Evolutionary conservation across 768 basidiomycete species (phyloP).

Genomic region (Lyophyllum atratum): DNA sequence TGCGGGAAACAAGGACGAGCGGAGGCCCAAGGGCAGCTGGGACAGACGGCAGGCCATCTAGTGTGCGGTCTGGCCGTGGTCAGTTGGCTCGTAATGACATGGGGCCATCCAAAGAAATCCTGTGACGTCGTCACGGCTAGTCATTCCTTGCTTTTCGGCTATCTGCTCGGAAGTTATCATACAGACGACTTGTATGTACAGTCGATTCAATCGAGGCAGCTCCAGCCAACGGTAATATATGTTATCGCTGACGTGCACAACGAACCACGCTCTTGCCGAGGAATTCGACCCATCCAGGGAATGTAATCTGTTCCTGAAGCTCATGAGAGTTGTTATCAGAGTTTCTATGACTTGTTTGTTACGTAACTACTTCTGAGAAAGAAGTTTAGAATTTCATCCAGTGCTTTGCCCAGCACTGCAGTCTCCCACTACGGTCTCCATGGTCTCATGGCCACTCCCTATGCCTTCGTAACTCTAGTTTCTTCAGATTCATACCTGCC

Average conservation of each 20-base stretch:
- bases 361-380: constrained; percentile 10
- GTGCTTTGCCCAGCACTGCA: constrained; percentile 17
- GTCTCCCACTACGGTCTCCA: constrained; percentile 23
- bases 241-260: no score
- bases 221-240: no score
- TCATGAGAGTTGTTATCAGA: not conserved
- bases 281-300: no score
- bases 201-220: no score
- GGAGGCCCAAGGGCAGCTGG: constrained; percentile 25
- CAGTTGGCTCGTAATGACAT: constrained; percentile 18
- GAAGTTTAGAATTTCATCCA: not conserved
- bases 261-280: no score
- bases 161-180: no score
- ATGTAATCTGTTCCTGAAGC: no score
- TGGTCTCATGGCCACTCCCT: constrained; percentile 59
- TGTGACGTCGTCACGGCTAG: not conserved
- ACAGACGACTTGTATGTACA: no score
- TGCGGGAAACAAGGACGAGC: constrained; percentile 21
- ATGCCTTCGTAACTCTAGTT: constrained; percentile 90
- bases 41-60: constrained; percentile 18
- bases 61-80: not conserved
- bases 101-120: constrained; percentile 3
- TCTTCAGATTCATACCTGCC: constrained; percentile 93
- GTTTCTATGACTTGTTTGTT: not conserved
- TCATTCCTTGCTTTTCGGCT: not conserved